Base-by-base conservation (phyloP, 1,139 yeast species). In the Yamadazyma sp. region DNA sequence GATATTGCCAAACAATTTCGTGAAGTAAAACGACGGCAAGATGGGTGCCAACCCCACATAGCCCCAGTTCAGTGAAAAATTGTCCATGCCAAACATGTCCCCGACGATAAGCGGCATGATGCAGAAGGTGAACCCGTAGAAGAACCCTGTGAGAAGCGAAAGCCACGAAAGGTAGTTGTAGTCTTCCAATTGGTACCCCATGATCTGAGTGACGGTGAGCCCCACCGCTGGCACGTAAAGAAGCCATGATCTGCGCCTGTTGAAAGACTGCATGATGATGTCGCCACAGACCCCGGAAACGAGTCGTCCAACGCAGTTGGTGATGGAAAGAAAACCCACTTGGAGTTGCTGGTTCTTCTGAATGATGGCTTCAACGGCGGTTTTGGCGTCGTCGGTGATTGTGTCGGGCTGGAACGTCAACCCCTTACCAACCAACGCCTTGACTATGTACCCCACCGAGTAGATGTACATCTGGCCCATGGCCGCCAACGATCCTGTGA, bases 381-480 rank as follows among this genome's bases (percentile, higher is more conserved):
- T 48, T 15, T 50, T 49, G 2, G 56, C 34, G 15, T 47, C 47
- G 3, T 37, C 46, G 4, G 44, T 31, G 7, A 45, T 40, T 7
- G 55, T 42, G 16, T 29, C 37, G 16, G 29, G 16, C 27, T 50
- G 51, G 29, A 49, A 32, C 1, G 42, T 48, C 6, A 57, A 53
- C 15, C 64, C 66, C 20, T 39, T 38, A 4, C 44, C 42, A 15
- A 71, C 57, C 24, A 79, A 61, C 0, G 85, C 80, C 47, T 72
- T 74, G 9, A 76, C 79, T 61, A 79, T 77, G 50, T 75, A 77
- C 1, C 85, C 85, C 15, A 77, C 79, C 0, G 82, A 77, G 50
- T 78, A 79, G 17, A 79, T 79, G 54, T 77, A 79, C 79, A 79
- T 74, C 53, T 79, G 84, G 8, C 84, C 83, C 48, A 79, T 47